Evolutionary conservation across 768 basidiomycete species (phyloP).

Genomic region (Multifurca ochricompacta): DNA sequence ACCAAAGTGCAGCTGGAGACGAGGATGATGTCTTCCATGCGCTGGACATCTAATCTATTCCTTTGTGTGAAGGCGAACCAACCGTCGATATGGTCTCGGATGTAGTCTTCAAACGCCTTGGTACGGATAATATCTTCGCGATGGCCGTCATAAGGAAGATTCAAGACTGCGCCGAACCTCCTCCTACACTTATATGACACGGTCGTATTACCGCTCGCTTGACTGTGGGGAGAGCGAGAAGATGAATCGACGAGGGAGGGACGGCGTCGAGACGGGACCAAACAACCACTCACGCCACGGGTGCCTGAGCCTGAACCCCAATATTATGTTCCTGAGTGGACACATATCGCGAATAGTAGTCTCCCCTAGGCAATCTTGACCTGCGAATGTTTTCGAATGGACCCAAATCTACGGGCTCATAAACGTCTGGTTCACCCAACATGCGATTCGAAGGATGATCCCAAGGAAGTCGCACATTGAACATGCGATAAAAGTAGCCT

Average conservation of each 20-base stretch:
- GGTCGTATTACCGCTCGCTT: background rate
- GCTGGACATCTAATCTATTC: background rate
- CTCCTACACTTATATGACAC: background rate
- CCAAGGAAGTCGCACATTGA: slow-evolving; percentile 8
- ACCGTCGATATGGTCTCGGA: background rate
- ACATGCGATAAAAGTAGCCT: slow-evolving; percentile 17
- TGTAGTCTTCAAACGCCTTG: background rate
- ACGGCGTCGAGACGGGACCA: background rate
- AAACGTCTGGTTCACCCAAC: background rate
- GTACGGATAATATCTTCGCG: background rate
- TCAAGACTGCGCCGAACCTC: slow-evolving; percentile 1
- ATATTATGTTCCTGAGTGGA: background rate
- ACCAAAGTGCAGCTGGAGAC: background rate
- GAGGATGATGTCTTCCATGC: slow-evolving; percentile 1
- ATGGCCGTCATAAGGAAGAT: background rate
- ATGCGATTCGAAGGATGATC: background rate
- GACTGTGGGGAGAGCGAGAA: background rate
- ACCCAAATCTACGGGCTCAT: background rate
- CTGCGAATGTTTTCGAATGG: background rate
- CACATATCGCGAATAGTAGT: background rate
- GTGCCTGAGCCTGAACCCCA: background rate
- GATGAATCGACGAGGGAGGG: background rate
- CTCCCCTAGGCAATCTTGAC: background rate
- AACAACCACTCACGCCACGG: background rate
- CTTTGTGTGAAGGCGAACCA: background rate